Evolutionary conservation across 306 rosid species (phyloP).

Genomic region (Citrullus amarus): DNA sequence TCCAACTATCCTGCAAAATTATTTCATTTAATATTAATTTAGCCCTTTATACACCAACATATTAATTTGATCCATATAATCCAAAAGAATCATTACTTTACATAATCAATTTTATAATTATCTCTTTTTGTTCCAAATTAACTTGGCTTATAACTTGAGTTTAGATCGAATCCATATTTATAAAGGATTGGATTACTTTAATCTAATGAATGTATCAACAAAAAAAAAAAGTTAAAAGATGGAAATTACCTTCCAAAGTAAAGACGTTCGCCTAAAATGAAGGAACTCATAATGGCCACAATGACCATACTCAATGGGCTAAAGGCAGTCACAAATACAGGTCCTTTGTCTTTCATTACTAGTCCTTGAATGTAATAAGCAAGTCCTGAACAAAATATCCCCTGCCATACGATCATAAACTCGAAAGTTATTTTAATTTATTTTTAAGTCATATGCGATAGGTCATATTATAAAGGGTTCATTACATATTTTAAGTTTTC

Average conservation of each 20-base stretch:
- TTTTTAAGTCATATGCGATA: too few relatives aligned
- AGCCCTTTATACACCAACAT: too few relatives aligned
- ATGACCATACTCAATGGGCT: conserved; percentile 65
- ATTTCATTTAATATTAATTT: not conserved
- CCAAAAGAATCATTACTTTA: too few relatives aligned
- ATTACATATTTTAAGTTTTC: too few relatives aligned
- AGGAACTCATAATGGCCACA: conserved; percentile 67
- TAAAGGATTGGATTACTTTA: not conserved
- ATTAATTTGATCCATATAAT: too few relatives aligned
- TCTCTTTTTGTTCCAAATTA: too few relatives aligned
- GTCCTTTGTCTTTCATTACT: conserved; percentile 71
- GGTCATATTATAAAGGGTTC: too few relatives aligned
- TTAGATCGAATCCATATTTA: not conserved
- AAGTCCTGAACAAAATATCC: conserved; percentile 55
- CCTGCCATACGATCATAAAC: conserved; percentile 32
- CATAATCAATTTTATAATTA: too few relatives aligned
- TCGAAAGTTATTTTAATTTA: too few relatives aligned
- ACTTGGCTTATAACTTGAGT: too few relatives aligned
- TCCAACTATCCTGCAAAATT: conserved; percentile 48
- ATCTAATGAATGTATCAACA: not conserved
- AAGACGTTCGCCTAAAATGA: conserved; percentile 43
- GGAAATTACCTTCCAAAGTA: conserved; percentile 57
- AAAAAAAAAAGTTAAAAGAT: not conserved
- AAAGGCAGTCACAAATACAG: conserved; percentile 85
- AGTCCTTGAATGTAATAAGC: conserved; percentile 83